phyloP scores from a whole-genome alignment of 2,329 filamentous ascomycete species.

The Phaeosphaeria sp. region DNA sequence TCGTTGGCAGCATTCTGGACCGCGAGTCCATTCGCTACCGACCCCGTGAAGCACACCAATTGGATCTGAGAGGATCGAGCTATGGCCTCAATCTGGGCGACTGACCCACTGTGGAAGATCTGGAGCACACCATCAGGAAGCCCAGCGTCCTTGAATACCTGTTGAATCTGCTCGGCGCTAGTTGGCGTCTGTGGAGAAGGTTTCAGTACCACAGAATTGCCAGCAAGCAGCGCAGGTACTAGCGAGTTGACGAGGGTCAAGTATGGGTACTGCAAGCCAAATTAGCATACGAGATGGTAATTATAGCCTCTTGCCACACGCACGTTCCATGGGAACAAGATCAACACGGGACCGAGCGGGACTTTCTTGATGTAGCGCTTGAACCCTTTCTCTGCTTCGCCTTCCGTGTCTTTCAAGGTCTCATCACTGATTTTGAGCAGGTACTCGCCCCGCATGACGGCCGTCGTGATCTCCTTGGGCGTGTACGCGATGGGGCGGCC shows the following conservation, averaged over 20 bases:
- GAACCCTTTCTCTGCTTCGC: constrained; percentile 86
- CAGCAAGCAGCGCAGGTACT: constrained; percentile 86
- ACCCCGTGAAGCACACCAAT: constrained; percentile 91
- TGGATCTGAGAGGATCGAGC: constrained; percentile 78
- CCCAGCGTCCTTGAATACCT: constrained; percentile 80
- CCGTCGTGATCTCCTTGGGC: constrained; percentile 82
- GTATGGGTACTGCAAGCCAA: constrained; percentile 79
- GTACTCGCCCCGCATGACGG: constrained; percentile 84
- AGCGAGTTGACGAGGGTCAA: constrained; percentile 91
- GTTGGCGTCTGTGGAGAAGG: constrained; percentile 95
- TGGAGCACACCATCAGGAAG: constrained; percentile 85
- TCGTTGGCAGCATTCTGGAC: constrained; percentile 86
- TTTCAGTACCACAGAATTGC: constrained; percentile 92
- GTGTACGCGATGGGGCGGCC: constrained; percentile 90
- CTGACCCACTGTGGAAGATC: constrained; percentile 88
- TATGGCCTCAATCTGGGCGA: constrained; percentile 76
- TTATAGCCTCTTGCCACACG: constrained; percentile 49
- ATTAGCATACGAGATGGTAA: constrained; percentile 23
- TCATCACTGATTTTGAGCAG: constrained; percentile 83
- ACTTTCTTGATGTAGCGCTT: constrained; percentile 88
- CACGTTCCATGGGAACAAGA: constrained; percentile 97
- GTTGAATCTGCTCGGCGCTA: constrained; percentile 81
- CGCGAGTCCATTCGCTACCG: constrained; percentile 83
- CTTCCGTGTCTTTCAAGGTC: constrained; percentile 78
- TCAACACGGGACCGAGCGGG: constrained; percentile 83